Base-by-base conservation (phyloP, 2,329 filamentous ascomycete genomes). In the Fusarium mexicanum region DNA sequence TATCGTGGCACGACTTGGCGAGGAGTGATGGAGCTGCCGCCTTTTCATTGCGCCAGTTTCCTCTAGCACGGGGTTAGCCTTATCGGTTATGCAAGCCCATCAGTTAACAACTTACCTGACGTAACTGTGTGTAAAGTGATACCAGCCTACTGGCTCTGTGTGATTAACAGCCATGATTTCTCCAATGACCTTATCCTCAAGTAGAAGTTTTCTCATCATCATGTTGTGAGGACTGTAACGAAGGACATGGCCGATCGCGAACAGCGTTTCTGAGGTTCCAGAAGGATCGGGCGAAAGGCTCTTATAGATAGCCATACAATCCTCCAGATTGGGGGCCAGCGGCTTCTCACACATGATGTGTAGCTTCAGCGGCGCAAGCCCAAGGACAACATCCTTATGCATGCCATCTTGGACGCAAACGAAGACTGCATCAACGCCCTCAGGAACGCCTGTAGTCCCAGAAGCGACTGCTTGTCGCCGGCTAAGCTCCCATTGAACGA, bases 41-140 rank as follows among this genome's bases (percentile, higher is more conserved):
- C 17, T 57, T 57, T 57, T 57, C 54, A 16, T 57, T 57, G 13
- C 54, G 54, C 54, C 54, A 57, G 31, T 44, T 57, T 35, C 54
- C 54, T 57, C 54, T 57, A 26, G 17, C 6, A 9, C 6, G 6
- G 2, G 1, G 17, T 57, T 12, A 57, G 26, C 54, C 17, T 24
- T 22, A 24, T 24, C 6, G 2, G 6, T 17, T 26, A 1, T 6
- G 2, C 2, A 5, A 33, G 6, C 17, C 2, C 2, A 33, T 16
- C 3, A 20, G 38, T 41, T 6, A 17, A 6, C 6, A 22, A 6
- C 38, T 17, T 57, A 44, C 54, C 54, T 44, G 2, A 57, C 54
- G 17, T 57, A 57, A 17, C 54, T 57, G 22, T 57, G 54, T 10
- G 54, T 44, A 26, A 57, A 57, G 16, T 57, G 54, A 44, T 44